Conservation (phyloP, 2,329 filamentous ascomycete genomes). For the Plenodomus tracheiphilus region DNA sequence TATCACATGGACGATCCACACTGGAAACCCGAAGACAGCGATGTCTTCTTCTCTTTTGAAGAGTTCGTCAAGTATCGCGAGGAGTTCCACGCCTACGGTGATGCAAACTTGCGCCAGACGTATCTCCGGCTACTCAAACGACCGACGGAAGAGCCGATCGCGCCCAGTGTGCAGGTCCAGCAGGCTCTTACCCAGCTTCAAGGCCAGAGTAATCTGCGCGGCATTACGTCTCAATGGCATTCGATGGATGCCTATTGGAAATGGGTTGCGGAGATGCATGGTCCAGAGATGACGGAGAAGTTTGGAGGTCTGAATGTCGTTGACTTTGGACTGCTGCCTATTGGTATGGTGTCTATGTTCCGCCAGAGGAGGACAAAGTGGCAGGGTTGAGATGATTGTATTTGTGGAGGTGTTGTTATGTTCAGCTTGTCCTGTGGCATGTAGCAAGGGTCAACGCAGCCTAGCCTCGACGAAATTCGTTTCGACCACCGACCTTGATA, state of each 20-base stretch:
- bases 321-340: conserved; percentile 38
- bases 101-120: conserved; percentile 16
- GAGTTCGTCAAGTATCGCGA: conserved; percentile 32
- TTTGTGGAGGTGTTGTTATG: too few species aligned
- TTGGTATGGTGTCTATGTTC: conserved; percentile 44
- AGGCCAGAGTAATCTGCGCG: conserved; percentile 24
- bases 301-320: conserved; percentile 43
- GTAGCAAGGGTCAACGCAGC: too few species aligned
- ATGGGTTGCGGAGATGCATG: conserved; percentile 44
- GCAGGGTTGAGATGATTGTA: conserved; percentile 24
- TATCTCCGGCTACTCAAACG: conserved; percentile 25
- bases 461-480: too few species aligned
- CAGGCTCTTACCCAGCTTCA: conserved; percentile 26
- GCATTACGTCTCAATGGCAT: conserved; percentile 26
- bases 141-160: conserved; percentile 24
- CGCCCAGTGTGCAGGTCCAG: conserved; percentile 19
- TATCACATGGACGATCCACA: conserved; percentile 7
- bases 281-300: conserved; percentile 36
- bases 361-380: conserved; percentile 38
- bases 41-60: conserved; percentile 33
- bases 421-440: too few species aligned
- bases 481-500: too few species aligned
- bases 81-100: conserved; percentile 6
- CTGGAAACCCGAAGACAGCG: conserved; percentile 15
- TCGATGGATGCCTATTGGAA: conserved; percentile 43